phyloP scores from a whole-genome alignment of 192 early-diverging fungal species.

The Neocallimastix lanati region DNA sequence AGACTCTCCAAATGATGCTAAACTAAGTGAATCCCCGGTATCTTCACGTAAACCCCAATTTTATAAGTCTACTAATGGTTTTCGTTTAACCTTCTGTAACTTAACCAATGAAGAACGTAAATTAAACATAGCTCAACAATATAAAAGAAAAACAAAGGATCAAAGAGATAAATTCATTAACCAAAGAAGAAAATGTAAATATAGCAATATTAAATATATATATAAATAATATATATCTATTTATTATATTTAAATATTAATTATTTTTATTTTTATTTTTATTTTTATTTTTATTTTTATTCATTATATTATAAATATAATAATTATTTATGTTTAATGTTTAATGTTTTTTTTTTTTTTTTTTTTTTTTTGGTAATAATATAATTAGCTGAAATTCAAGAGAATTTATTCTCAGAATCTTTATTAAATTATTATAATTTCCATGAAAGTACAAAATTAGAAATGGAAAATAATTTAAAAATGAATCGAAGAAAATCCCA shows the following conservation, averaged over 20 bases:
- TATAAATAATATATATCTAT: no score
- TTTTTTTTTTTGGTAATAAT: no score
- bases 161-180: neutral
- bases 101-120: neutral
- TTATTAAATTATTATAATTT: neutral
- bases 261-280: no score
- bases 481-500: neutral
- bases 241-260: no score
- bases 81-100: neutral
- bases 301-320: no score
- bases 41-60: neutral
- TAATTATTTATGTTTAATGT: no score
- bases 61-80: neutral
- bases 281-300: no score
- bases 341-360: no score
- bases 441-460: neutral
- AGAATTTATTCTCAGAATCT: neutral
- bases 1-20: neutral
- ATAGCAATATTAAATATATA: neutral
- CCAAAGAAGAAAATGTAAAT: neutral
- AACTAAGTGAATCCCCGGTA: neutral
- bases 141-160: neutral
- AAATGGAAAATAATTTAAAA: neutral
- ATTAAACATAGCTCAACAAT: neutral
- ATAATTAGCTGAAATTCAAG: no score